These are phyloP conservation scores for Xylona heveae DNA, from an alignment of 495 filamentous ascomycete genomes.

Conservation along the genomic window DNA sequence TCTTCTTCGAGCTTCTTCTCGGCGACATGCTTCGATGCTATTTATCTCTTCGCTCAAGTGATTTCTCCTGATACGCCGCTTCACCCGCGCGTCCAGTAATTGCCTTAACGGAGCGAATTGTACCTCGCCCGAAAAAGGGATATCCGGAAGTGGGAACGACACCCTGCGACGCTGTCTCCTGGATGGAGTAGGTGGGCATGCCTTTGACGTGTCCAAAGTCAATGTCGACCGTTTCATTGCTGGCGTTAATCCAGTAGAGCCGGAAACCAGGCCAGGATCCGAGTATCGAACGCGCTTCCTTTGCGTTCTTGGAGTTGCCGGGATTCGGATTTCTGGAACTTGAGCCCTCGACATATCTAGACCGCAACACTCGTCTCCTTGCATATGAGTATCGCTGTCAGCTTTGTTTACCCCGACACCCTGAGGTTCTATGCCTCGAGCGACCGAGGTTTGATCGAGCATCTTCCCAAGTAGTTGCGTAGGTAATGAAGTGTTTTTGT, in stretches of 20 bases:
- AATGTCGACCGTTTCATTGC: conserved; percentile 31
- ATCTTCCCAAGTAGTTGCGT: no score
- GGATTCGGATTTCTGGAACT: conserved; percentile 1
- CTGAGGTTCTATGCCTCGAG: no score
- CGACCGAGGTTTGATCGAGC: no score
- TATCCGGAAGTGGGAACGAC: conserved; percentile 10
- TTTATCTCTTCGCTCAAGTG: conserved; percentile 61
- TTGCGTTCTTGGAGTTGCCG: conserved; percentile 8
- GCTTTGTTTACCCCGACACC: no score
- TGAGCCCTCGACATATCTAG: conserved; percentile 6
- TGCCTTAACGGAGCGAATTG: conserved; percentile 51
- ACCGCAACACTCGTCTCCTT: neutral
- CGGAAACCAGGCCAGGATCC: conserved; percentile 42
- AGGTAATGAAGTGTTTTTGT: no score
- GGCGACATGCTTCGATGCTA: conserved; percentile 28
- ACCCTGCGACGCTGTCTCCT: no score
- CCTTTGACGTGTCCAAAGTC: conserved; percentile 6
- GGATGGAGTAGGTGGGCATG: conserved; percentile 8
- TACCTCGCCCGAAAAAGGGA: conserved; percentile 18
- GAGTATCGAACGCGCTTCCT: conserved; percentile 55
- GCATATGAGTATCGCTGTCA: no score
- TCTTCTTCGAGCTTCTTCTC: no score
- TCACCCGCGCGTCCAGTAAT: conserved; percentile 46
- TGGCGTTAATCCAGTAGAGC: conserved; percentile 51
- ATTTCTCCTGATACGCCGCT: conserved; percentile 45